phyloP scores from a whole-genome alignment of 2,329 filamentous ascomycete species.

The Diaporthe citri region DNA sequence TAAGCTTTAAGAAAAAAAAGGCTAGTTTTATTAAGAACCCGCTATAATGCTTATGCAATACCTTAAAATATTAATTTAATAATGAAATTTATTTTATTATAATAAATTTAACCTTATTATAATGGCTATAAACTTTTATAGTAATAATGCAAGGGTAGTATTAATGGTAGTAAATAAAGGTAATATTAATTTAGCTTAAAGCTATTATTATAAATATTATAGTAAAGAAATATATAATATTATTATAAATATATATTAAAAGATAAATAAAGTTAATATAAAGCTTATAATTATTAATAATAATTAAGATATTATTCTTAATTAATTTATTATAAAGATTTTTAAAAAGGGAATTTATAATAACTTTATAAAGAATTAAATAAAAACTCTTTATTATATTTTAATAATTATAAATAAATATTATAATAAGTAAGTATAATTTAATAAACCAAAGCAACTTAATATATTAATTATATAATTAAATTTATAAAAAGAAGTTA shows the following conservation, averaged over 20 bases:
- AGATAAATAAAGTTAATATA: background rate
- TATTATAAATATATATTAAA: background rate
- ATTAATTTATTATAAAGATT: too few species aligned
- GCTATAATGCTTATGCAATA: background rate
- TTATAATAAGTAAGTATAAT: too few species aligned
- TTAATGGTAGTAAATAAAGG: background rate
- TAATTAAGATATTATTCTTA: background rate
- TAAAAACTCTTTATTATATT: too few species aligned
- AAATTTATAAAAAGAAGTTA: too few species aligned
- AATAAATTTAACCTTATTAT: background rate
- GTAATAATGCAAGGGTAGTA: background rate
- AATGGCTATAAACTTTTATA: background rate
- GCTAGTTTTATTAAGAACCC: background rate
- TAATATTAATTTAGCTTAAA: background rate
- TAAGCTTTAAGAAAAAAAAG: too few species aligned
- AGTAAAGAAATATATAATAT: too few species aligned
- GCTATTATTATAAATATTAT: background rate
- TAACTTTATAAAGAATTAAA: too few species aligned
- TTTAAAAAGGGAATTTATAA: too few species aligned
- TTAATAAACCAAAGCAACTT: too few species aligned
- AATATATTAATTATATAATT: too few species aligned
- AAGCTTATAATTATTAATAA: background rate
- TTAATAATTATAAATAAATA: too few species aligned
- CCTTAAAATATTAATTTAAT: background rate
- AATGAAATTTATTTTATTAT: background rate